Percentiles rank a stretch among this genome's conserved stretches.
Evolutionary conservation across 306 rosid species (phyloP).

Genomic region (Cucurbita ficifolia): DNA sequence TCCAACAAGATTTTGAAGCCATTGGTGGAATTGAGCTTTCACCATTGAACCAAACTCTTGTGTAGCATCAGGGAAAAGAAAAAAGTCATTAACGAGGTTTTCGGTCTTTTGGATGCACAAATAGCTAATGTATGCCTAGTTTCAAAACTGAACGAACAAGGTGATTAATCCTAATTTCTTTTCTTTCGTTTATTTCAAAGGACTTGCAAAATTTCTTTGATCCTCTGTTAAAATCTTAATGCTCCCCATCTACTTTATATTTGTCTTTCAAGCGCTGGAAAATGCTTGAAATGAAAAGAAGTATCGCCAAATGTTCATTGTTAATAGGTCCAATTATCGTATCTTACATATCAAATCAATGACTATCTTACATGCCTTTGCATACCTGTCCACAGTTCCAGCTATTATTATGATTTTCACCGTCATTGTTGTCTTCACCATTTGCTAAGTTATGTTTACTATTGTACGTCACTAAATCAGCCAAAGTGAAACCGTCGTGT

Average conservation of each 20-base stretch:
- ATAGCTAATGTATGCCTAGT: not conserved
- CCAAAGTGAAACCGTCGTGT: constrained; percentile 90
- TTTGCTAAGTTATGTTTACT: constrained; percentile 70
- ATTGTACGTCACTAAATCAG: constrained; percentile 85
- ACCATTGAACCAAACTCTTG: not conserved
- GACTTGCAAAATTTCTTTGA: not conserved
- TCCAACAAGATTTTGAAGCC: not conserved
- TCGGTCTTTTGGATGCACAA: not conserved
- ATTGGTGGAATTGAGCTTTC: not conserved
- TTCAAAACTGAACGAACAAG: not conserved
- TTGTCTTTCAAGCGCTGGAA: not conserved
- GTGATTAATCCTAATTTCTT: not conserved
- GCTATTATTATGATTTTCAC: constrained; percentile 92
- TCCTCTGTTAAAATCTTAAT: not conserved
- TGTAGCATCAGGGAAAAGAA: not conserved
- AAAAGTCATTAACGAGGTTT: not conserved
- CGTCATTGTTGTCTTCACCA: constrained; percentile 92
- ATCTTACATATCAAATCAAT: not conserved
- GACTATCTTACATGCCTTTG: constrained; percentile 3
- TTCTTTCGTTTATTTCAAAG: not conserved
- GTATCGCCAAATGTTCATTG: not conserved
- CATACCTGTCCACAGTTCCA: constrained; percentile 97
- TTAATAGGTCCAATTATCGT: not conserved
- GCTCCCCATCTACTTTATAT: not conserved
- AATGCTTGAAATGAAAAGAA: not conserved